These are phyloP conservation scores for Pyrenophora graminea DNA, from an alignment of 2,329 filamentous ascomycete genomes.

Conservation along the genomic window DNA sequence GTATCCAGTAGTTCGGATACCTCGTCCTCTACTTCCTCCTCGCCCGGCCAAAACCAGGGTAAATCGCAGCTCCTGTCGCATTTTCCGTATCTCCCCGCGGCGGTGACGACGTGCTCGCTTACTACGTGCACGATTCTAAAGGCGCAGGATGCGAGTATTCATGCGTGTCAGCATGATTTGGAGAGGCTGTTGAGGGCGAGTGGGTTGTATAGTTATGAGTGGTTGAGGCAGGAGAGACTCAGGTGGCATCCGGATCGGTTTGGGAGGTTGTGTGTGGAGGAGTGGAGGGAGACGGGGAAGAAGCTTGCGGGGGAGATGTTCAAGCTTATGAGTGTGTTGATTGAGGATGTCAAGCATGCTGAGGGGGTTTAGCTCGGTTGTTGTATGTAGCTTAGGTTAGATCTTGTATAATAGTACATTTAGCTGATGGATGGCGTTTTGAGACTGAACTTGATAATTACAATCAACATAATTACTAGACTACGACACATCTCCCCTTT, in stretches of 20 bases:
- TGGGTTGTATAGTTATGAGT: conserved; percentile 43
- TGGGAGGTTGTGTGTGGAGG: conserved; percentile 38
- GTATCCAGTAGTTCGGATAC: conserved; percentile 26
- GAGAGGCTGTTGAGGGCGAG: conserved; percentile 37
- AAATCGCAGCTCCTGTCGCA: too few relatives aligned
- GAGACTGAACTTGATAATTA: too few relatives aligned
- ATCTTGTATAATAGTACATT: too few relatives aligned
- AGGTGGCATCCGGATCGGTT: conserved; percentile 47
- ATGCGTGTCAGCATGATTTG: conserved; percentile 43
- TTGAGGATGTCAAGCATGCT: conserved; percentile 26
- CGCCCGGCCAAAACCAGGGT: conserved; percentile 1
- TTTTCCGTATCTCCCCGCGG: conserved; percentile 38
- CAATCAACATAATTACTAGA: too few relatives aligned
- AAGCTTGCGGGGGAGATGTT: conserved; percentile 45
- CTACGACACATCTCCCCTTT: too few relatives aligned
- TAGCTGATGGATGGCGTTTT: too few relatives aligned
- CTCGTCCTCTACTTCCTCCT: conserved; percentile 41
- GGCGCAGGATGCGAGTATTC: conserved; percentile 26
- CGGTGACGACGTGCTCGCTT: conserved; percentile 28
- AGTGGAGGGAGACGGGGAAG: conserved; percentile 37
- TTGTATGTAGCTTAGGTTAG: too few relatives aligned
- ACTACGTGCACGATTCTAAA: conserved; percentile 32
- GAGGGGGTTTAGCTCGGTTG: too few relatives aligned
- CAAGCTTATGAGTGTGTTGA: conserved; percentile 40
- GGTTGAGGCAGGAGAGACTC: conserved; percentile 41